Evolutionary conservation across 2,329 filamentous ascomycete genomes (phyloP), one percentile per base, ranked within the genome.

Genomic region (Sporothrix globosa): DNA sequence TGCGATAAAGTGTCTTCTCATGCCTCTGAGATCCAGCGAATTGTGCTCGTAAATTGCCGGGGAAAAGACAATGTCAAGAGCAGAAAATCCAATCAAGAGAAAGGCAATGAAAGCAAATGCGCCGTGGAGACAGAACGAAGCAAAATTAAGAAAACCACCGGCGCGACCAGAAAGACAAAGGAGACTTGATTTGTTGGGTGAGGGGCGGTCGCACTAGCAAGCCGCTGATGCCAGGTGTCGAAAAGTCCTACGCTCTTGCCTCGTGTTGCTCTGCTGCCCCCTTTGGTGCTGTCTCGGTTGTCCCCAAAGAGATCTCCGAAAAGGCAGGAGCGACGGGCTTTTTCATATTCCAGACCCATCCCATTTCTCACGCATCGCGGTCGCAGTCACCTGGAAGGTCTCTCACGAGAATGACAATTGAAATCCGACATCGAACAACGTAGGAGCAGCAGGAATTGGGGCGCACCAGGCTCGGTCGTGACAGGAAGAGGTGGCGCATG

Each of bases 281-380:
- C 46, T 53, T 66, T 52, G 52, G 50, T 34, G 53, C 21, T 61
- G 21, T 52, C 48, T 67, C 66, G 70, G 67, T 69, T 52, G 67
- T 69, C 70, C 70, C 70, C 70, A 71, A 69, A 46, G 17, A 52
- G 41, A 54, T 54, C 67, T 71, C 70, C 70, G 70, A 52, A 58
- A 44, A 10, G 46, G 56, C 41, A 65, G 27, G 27, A 27, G 66
- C 48, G 54, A 21, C 34, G 24, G 41, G 4, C 54, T 10, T 41
- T 41, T 39, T 2, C 41, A 14, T 44, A 3, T 44, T 11, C 11
- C 41, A 44, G 41, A 44, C 53, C 41, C 68, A 27, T 44, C 41
- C 39, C 39, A 19, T 13, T n/a, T 9, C 34, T 34, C 34, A 34
- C 34, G 41, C 58, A 44, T 46, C 58, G 13, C 58, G 39, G 21